A percentile compares a stretch with the other conserved stretches of the same genome.
phyloP scores from a whole-genome alignment of 148 eudicot genomes.

The Vaccinium myrtillus region DNA sequence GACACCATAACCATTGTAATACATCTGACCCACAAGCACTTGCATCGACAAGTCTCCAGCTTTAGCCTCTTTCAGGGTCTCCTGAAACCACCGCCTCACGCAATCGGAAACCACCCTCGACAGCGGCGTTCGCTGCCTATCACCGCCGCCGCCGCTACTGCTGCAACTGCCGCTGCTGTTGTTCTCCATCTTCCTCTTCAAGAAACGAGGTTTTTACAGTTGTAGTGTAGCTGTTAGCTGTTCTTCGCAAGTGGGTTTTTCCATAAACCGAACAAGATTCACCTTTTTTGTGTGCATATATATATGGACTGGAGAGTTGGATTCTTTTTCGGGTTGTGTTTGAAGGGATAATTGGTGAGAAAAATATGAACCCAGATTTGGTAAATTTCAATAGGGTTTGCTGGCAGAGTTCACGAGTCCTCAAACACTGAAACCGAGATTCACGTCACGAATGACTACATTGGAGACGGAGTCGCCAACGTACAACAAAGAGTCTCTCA shows the following conservation, averaged over 20 bases:
- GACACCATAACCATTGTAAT: conserved; percentile 64
- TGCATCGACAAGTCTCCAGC: conserved; percentile 71
- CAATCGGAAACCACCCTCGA: conserved; percentile 75
- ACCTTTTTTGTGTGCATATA: not conserved
- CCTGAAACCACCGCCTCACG: conserved; percentile 60
- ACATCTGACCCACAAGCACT: conserved; percentile 85
- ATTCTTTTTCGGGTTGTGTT: not conserved
- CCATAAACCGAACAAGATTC: not conserved
- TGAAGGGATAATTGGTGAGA: not conserved
- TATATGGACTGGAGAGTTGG: not conserved
- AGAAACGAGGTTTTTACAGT: not conserved
- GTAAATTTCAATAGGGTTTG: not conserved
- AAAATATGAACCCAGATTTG: not conserved
- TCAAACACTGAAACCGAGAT: not conserved
- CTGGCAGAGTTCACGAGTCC: not conserved
- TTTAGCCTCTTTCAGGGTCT: conserved; percentile 70
- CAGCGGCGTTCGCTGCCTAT: conserved; percentile 34
- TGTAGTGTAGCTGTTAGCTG: conserved; percentile 3
- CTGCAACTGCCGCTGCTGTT: conserved; percentile 15
- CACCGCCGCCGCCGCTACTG: conserved; percentile 24
- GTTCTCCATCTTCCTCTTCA: conserved; percentile 20
- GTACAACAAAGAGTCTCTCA: not conserved
- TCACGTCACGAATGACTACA: not conserved
- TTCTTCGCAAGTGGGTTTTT: not conserved
- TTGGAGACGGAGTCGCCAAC: not conserved